Evolutionary conservation across 495 filamentous ascomycete genomes (phyloP).

Genomic region (Lophiotrema nucula): DNA sequence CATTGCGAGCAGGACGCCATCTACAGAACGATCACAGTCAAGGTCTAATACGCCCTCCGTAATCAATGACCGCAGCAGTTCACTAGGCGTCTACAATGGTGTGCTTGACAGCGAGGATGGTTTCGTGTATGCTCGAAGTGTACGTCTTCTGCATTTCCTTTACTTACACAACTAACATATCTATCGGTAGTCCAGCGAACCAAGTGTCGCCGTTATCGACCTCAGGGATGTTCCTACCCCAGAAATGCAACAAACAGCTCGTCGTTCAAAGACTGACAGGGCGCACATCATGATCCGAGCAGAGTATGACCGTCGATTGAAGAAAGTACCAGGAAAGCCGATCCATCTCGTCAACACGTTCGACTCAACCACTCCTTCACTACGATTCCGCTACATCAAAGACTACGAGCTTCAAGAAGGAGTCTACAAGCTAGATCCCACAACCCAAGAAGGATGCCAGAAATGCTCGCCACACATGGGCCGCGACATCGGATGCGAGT

Average conservation of each 20-base stretch:
- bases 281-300: slow-evolving; percentile 34
- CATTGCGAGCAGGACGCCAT: slow-evolving; percentile 5
- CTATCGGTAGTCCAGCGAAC: no score
- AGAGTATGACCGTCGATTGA: slow-evolving; percentile 35
- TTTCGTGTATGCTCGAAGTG: slow-evolving; percentile 27
- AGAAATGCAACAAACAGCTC: slow-evolving; percentile 34
- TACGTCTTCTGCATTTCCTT: slow-evolving; percentile 25
- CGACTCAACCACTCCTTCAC: slow-evolving; percentile 39
- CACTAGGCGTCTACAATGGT: slow-evolving; percentile 37
- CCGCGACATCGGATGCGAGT: slow-evolving; percentile 42
- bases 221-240: slow-evolving; percentile 34
- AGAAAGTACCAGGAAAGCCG: slow-evolving; percentile 19
- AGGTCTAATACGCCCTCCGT: no score
- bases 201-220: no score
- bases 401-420: slow-evolving; percentile 37
- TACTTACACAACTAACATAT: not conserved
- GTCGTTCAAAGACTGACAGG: not conserved
- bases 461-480: slow-evolving; percentile 43
- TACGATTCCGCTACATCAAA: slow-evolving; percentile 41
- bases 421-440: slow-evolving; percentile 34
- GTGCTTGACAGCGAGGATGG: slow-evolving; percentile 34
- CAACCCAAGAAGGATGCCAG: slow-evolving; percentile 36
- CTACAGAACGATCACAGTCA: slow-evolving; percentile 1
- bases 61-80: not conserved
- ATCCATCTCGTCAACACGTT: slow-evolving; percentile 34